Evolutionary conservation across 176 grass and related monocot species (phyloP).

Genomic region (Eremochloa ophiuroides): DNA sequence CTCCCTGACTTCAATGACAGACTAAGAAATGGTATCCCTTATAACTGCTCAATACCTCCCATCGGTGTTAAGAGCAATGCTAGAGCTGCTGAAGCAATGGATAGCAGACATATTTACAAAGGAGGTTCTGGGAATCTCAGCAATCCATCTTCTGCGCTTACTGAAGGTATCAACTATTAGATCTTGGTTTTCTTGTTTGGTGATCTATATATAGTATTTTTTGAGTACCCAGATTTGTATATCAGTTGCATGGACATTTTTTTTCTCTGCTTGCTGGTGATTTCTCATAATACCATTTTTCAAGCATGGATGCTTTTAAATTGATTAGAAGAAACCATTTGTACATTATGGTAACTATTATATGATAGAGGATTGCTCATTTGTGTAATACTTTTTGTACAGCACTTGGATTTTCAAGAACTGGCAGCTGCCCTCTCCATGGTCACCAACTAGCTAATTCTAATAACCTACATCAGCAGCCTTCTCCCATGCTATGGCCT

Average conservation of each 20-base stretch:
- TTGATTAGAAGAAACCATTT: constrained; percentile 50
- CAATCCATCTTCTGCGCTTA: constrained; percentile 47
- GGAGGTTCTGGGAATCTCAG: constrained; percentile 44
- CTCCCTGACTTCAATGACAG: constrained; percentile 61
- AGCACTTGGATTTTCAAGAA: constrained; percentile 64
- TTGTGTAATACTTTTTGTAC: constrained; percentile 23
- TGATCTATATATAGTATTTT: constrained; percentile 12
- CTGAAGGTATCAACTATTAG: constrained; percentile 43
- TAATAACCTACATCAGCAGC: constrained; percentile 35
- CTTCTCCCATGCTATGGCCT: constrained; percentile 54
- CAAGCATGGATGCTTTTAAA: constrained; percentile 37
- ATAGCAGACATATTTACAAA: constrained; percentile 48
- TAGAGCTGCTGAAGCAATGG: constrained; percentile 45
- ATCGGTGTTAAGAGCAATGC: constrained; percentile 54
- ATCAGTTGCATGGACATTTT: neutral
- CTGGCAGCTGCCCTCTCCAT: constrained; percentile 67
- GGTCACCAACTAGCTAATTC: constrained; percentile 58
- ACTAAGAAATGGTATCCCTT: constrained; percentile 46
- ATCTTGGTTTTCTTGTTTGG: constrained; percentile 23
- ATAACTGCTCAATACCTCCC: constrained; percentile 39
- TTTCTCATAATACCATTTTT: constrained; percentile 53
- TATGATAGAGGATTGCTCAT: constrained; percentile 9
- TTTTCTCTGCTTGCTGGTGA: neutral
- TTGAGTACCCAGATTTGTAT: neutral
- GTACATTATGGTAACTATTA: constrained; percentile 34